Evolutionary conservation across 73 alveolate genomes (phyloP).

Genomic region (Paramecium primaurelia): DNA sequence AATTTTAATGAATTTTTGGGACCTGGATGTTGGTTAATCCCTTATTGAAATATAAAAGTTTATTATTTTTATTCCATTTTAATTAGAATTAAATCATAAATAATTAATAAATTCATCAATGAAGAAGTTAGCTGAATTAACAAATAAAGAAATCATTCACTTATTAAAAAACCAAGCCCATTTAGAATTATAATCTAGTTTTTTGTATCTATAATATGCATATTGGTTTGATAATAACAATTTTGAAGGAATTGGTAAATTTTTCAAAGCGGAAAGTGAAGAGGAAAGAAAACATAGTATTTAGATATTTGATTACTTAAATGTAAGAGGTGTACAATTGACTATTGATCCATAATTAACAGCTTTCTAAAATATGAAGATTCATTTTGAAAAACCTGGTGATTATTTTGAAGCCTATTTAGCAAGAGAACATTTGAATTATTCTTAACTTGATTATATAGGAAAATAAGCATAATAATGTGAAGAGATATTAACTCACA

Average conservation of each 20-base stretch:
- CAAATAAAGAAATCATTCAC: neutral
- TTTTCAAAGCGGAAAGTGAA: neutral
- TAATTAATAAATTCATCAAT: neutral
- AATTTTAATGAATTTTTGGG: neutral
- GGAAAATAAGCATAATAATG: neutral
- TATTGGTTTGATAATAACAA: neutral
- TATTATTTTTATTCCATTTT: neutral
- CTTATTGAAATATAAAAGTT: neutral
- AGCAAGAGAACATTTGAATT: neutral
- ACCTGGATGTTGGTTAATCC: conserved; percentile 2
- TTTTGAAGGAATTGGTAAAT: neutral
- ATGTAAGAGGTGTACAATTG: neutral
- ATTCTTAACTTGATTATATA: neutral
- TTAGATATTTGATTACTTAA: neutral
- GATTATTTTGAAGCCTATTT: neutral
- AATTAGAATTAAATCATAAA: neutral
- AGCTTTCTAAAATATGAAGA: neutral
- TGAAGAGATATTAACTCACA: neutral
- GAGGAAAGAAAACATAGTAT: neutral
- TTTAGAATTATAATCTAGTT: neutral
- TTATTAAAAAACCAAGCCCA: neutral
- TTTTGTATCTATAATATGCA: neutral
- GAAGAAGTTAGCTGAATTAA: neutral
- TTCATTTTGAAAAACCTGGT: neutral
- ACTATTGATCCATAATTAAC: neutral